Evolutionary conservation across 139 green algal genomes (phyloP).

Genomic region (Chlamydomonas applanata): DNA sequence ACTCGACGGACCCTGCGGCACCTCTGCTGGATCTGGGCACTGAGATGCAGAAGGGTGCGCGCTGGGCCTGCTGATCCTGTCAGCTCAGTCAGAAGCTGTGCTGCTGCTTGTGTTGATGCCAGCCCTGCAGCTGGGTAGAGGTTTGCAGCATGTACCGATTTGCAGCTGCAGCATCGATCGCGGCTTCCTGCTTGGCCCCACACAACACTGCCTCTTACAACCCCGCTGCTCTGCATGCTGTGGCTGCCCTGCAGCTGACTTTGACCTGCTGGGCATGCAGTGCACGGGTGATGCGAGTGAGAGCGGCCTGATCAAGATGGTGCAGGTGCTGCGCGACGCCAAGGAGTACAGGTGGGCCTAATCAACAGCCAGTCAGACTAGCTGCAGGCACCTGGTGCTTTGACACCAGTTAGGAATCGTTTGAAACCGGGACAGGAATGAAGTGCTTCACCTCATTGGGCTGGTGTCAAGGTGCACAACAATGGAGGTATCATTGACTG

Average conservation of each 20-base stretch:
- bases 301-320: slow-evolving; percentile 68
- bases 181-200: too few relatives aligned
- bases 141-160: too few relatives aligned
- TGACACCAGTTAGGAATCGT: too few relatives aligned
- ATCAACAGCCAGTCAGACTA: not conserved
- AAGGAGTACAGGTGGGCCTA: slow-evolving; percentile 28
- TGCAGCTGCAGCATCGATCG: too few relatives aligned
- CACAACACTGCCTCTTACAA: not conserved
- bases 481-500: too few relatives aligned
- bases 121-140: too few relatives aligned
- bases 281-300: slow-evolving; percentile 74
- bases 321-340: slow-evolving; percentile 64
- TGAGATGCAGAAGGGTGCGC: slow-evolving; percentile 26
- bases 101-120: too few relatives aligned
- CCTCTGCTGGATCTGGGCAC: slow-evolving; percentile 34
- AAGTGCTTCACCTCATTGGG: too few relatives aligned
- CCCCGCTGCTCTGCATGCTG: not conserved
- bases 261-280: slow-evolving; percentile 68
- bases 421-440: too few relatives aligned
- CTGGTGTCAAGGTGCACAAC: too few relatives aligned
- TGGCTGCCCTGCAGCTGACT: slow-evolving; percentile 36
- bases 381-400: too few relatives aligned
- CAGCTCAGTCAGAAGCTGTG: slow-evolving; percentile 2
- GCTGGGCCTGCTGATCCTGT: not conserved
- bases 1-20: slow-evolving; percentile 38